A percentile compares a stretch with the other conserved stretches of the same genome.
phyloP scores from a whole-genome alignment of 306 rosid genomes.

The Echinosophora koreensis region DNA sequence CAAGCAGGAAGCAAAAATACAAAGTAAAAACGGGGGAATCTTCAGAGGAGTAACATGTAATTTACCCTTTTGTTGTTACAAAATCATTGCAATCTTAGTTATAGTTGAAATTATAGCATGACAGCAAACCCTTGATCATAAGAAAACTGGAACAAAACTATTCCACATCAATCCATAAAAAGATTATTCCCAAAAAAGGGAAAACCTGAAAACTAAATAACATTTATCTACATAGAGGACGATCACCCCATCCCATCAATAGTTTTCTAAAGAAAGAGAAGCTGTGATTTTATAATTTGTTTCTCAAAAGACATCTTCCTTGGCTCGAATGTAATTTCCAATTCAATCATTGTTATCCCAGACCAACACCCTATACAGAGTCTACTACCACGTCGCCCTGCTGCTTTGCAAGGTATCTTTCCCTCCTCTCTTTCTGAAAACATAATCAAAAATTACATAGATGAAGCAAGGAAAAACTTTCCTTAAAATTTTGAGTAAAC shows the following conservation, averaged over 20 bases:
- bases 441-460: neutral
- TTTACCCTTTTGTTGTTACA: neutral
- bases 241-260: slow-evolving; percentile 37
- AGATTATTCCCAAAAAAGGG: slow-evolving; percentile 18
- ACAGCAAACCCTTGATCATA: slow-evolving; percentile 11
- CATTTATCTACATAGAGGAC: slow-evolving; percentile 59
- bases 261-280: slow-evolving; percentile 40
- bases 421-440: slow-evolving; percentile 87
- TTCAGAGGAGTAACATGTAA: too few species aligned
- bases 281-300: slow-evolving; percentile 35
- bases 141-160: neutral
- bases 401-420: slow-evolving; percentile 86
- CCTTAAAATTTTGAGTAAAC: slow-evolving; percentile 8
- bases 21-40: too few species aligned
- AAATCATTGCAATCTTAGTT: neutral
- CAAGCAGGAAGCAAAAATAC: too few species aligned
- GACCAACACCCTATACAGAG: slow-evolving; percentile 59
- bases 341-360: neutral
- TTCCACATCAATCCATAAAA: slow-evolving; percentile 29
- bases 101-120: neutral
- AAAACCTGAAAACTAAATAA: slow-evolving; percentile 43
- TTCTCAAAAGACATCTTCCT: slow-evolving; percentile 39
- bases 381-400: slow-evolving; percentile 79
- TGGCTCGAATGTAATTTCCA: slow-evolving; percentile 31
- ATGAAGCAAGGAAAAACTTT: neutral